Evolutionary conservation across 495 filamentous ascomycete species (phyloP), one percentile per base, ranked within the genome.

Genomic region (Aspergillus egyptiacus): DNA sequence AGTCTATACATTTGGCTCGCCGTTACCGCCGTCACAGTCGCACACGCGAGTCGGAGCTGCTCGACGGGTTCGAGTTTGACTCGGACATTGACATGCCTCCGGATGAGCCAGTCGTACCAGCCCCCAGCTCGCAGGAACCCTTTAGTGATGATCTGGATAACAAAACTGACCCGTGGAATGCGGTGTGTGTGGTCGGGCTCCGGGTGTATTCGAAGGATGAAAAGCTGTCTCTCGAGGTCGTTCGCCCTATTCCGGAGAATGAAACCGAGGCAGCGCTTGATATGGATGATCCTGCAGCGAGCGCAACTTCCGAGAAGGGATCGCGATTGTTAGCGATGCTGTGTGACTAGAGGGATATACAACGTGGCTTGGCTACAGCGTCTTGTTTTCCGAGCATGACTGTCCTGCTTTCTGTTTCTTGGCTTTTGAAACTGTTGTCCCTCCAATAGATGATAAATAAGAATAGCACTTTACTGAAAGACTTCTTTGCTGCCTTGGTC

Each of bases 141-240:
- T 48, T 23, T 39, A 53, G 35, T 31, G 48, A 50, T 14, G 37
- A 41, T 1, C 45, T 40, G 10, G 58, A 61, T 18, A 25, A 22
- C 6, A 53, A 43, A 34, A 53, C 37, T 6, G 78, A 91, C 39
- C 85, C 87, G 1, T 95, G 89, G 89, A 93, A 94, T 62, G 88
- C 89, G 0, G 80, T 91, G 0, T 87, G 80, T 34, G 86, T 91
- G 2, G 78, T 93, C 0, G 88, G 89, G 0, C 59, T 95, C 36
- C 73, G 84, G 24, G 80, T 95, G 1, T 93, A 88, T 62, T 81
- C 69, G 19, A 75, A 80, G 57, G 79, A 81, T 49, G 65, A 70
- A 5, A 65, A 69, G 33, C 67, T 81, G 23, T 69, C 63, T 17
- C 65, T 83, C 20, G 68, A 82, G 54, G 77, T 81, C 24, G 58